Conservation (phyloP, 192 early-diverging fungal species). For the Linnemannia zychae region DNA sequence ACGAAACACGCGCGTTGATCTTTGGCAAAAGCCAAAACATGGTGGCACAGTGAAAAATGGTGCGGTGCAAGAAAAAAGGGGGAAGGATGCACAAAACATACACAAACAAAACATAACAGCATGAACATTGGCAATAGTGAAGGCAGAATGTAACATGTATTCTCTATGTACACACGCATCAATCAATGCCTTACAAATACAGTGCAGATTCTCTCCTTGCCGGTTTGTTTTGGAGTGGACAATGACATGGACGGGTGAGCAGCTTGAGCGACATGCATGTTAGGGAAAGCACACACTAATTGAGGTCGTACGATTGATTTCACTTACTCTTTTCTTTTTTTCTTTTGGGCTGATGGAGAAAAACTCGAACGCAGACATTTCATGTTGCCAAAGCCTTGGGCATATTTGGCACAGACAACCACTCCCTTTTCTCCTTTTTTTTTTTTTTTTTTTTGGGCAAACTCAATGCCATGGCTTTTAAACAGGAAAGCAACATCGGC, state of each 20-base stretch:
- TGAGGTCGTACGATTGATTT: background rate
- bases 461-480: background rate
- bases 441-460: background rate
- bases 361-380: background rate
- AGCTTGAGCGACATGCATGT: background rate
- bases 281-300: background rate
- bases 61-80: background rate
- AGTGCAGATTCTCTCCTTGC: background rate
- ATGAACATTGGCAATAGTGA: background rate
- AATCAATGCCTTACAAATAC: constrained; percentile 1
- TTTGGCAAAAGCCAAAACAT: background rate
- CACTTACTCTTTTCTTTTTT: too few relatives aligned
- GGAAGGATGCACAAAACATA: background rate
- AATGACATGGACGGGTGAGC: background rate
- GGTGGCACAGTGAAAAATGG: too few relatives aligned
- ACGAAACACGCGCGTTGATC: background rate
- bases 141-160: background rate
- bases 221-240: background rate
- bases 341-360: background rate
- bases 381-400: background rate
- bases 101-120: background rate
- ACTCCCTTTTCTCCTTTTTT: background rate
- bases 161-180: too few relatives aligned
- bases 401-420: background rate
- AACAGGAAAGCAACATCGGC: background rate